Conservation (phyloP, 257 asterid genomes). For the Solanum rostratum region DNA sequence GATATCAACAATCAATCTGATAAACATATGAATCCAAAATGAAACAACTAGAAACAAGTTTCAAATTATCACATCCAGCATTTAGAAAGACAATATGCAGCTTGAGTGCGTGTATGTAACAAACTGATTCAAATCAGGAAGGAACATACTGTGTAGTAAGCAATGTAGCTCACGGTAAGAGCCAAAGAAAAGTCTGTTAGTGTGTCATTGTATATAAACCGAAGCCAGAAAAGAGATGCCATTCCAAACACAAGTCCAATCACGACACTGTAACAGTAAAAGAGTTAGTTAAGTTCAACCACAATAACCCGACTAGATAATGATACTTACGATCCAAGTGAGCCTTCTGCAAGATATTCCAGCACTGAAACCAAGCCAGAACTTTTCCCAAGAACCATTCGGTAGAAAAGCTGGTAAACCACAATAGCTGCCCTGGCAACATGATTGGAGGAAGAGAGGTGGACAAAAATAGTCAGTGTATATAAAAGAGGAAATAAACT, state of each 20-base stretch:
- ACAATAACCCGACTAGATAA: background rate
- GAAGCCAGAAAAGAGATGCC: slow-evolving; percentile 10
- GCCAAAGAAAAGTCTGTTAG: slow-evolving; percentile 1
- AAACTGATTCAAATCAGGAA: background rate
- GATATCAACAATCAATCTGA: background rate
- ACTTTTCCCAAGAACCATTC: slow-evolving; percentile 5
- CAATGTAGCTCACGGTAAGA: slow-evolving; percentile 6
- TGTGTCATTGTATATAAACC: slow-evolving; percentile 5
- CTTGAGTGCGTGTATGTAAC: background rate
- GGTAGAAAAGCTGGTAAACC: slow-evolving; percentile 7
- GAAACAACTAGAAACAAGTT: background rate
- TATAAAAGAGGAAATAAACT: background rate
- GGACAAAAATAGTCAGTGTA: background rate
- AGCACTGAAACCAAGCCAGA: background rate
- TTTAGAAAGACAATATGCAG: background rate
- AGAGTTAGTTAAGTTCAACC: background rate
- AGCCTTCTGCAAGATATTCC: background rate
- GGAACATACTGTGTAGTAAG: slow-evolving; percentile 4
- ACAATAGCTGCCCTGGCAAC: slow-evolving; percentile 5
- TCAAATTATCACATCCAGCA: background rate
- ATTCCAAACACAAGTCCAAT: slow-evolving; percentile 3
- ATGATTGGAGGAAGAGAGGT: background rate
- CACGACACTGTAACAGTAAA: background rate
- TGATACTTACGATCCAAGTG: slow-evolving; percentile 7
- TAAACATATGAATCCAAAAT: background rate